Evolutionary conservation across 2,329 filamentous ascomycete genomes (phyloP), one percentile per base, ranked within the genome.

Genomic region (Pleomassaria siparia): DNA sequence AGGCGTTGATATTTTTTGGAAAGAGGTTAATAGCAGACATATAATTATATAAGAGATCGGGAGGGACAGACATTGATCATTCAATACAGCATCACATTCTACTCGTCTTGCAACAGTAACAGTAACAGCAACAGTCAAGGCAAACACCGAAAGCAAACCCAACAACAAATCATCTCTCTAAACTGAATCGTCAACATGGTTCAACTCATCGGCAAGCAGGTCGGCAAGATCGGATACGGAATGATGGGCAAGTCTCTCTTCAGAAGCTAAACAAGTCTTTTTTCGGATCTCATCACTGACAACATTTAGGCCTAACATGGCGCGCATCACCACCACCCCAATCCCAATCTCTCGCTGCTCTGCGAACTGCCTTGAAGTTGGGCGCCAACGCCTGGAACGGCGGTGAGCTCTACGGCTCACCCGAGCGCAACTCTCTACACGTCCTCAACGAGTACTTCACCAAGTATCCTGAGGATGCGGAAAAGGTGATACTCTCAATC

Each of bases 301-400:
- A 32, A 13, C 24, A 16, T 12, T 33, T 40, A 73, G 73, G 76
- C 42, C 60, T 79, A 1, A 79, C 76, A 46, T 77, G 74, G 76
- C 67, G 74, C 41, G 42, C 54, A 9, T 66, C 63, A 28, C 73
- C 74, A 4, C 70, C 61, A 5, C 47, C 64, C 2, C 50, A 62
- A 36, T 58, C 62, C 28, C 59, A 77, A 45, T 56, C 72, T 54
- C 73, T 78, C 56, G 63, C 67, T 44, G 71, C 74, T 2, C 76
- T 79, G 75, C 72, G 70, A 42, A 64, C 69, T 1, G 72, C 75
- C 22, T 56, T 76, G 13, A 55, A 65, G 2, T 47, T 56, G 12
- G 75, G 76, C 24, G 66, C 74, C n/a, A 75, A 74, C 55, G 71
- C 73, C 52, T 79, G 76, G 75, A 79, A 79, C 51, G 76, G 73